Base-by-base conservation (phyloP, 148 eudicot genomes). In the Chenopodium album region DNA sequence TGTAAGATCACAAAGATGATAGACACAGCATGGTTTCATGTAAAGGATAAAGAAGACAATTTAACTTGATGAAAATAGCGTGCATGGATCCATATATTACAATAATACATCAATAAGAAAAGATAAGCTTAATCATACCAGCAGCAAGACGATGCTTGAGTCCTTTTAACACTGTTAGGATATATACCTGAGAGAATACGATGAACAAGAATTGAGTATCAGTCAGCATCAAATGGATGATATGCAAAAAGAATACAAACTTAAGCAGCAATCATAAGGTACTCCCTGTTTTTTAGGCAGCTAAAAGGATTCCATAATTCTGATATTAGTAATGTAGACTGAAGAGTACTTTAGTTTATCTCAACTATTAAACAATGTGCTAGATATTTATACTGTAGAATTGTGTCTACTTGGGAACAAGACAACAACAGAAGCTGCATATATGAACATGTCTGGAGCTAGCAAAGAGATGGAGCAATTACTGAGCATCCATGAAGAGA, bases 91-190 rank as follows among this genome's bases (percentile, higher is more conserved):
- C 56, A 65, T 63, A 44, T 77, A 59, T 47, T 59, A 64, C 16
- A 62, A 71, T 72, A 46, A 69, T 70, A 46, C 14, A 54, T 41
- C 32, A 75, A 48, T 10, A 87, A 75, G 60, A 5, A 19, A 71
- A 23, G 29, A 63, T 20, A 62, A 63, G 20, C 22, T 22, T 46
- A 48, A 68, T 34, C 84, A 79, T 92, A 96, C 99, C 98, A 82
- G 98, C 99, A 84, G 99, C 98, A 84, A 91, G 92, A 75, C 98
- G 95, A 86, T 94, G 89, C 93, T 94, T 96, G 80, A 96, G 97
- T 88, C 97, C 92, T 91, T 90, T 96, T 79, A 96, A 82, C 85
- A 96, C 92, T 81, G 98, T 91, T 82, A 96, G 87, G 83, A 96
- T 71, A 87, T 92, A 94, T 79, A 96, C 99, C 99, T 96, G 88